phyloP scores from a whole-genome alignment of 495 filamentous ascomycete species.

The Aspergillus diversus region DNA sequence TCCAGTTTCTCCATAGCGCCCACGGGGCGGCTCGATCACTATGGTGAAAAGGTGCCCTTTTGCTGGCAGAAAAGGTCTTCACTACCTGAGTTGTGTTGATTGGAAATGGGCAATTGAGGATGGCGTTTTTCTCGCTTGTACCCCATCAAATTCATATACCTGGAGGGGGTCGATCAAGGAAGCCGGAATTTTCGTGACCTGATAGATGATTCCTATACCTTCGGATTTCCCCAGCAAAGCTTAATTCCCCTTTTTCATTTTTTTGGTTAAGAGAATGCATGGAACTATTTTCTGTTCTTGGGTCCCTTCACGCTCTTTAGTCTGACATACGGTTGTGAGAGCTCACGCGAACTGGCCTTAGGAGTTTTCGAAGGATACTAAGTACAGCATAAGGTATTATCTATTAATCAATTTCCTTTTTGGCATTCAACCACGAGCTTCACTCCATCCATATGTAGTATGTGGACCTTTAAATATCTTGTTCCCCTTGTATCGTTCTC shows the following conservation, averaged over 20 bases:
- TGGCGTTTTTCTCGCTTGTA: conserved; percentile 27
- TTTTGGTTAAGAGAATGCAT: conserved; percentile 47
- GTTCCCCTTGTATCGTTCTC: too few species aligned
- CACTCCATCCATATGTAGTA: neutral
- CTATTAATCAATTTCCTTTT: conserved; percentile 5
- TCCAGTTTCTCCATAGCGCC: conserved; percentile 32
- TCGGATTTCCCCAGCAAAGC: conserved; percentile 36
- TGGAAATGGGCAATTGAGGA: conserved; percentile 27
- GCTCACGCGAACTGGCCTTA: neutral
- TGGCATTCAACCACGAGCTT: neutral
- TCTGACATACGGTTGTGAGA: conserved; percentile 5
- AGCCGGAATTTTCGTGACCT: conserved; percentile 34
- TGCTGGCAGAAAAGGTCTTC: conserved; percentile 24
- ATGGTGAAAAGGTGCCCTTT: conserved; percentile 25
- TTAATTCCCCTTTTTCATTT: conserved; percentile 27
- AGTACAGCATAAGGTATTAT: conserved; percentile 1
- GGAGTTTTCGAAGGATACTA: conserved; percentile 6
- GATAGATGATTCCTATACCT: conserved; percentile 39
- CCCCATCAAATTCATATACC: conserved; percentile 17
- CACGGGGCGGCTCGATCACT: conserved; percentile 28
- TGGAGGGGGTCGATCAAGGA: conserved; percentile 28
- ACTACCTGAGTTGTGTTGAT: conserved; percentile 25
- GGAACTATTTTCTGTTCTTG: conserved; percentile 29
- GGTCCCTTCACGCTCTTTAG: conserved; percentile 8
- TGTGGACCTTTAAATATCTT: neutral